phyloP scores from a whole-genome alignment of 2,329 filamentous ascomycete genomes.

The Ustilaginoidea virens region DNA sequence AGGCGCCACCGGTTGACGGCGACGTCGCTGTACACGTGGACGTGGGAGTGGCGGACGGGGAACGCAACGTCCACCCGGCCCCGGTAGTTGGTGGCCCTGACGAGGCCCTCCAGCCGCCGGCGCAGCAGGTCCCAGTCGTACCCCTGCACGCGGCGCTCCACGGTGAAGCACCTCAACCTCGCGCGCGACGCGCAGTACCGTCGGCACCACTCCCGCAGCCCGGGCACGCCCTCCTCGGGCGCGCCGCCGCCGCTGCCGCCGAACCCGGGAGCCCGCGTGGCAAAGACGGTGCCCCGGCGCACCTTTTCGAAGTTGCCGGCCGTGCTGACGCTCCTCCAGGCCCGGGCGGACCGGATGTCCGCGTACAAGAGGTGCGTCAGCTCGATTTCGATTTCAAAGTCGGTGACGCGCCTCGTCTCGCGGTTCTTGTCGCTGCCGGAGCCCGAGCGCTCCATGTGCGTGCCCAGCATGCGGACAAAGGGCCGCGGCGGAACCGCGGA shows the following conservation, averaged over 20 bases:
- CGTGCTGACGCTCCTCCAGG: constrained; percentile 30
- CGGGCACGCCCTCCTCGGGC: constrained; percentile 16
- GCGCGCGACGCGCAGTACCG: constrained; percentile 45
- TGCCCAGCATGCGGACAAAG: constrained; percentile 35
- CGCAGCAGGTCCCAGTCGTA: constrained; percentile 42
- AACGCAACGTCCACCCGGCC: constrained; percentile 45
- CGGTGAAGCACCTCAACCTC: constrained; percentile 38
- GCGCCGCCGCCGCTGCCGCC: constrained; percentile 12
- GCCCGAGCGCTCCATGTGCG: constrained; percentile 20
- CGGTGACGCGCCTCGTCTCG: constrained; percentile 34
- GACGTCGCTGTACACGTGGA: constrained; percentile 50
- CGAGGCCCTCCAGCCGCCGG: constrained; percentile 35
- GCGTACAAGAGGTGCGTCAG: constrained; percentile 41
- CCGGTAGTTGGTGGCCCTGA: constrained; percentile 51
- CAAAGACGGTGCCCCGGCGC: constrained; percentile 47
- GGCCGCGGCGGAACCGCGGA: constrained; percentile 35
- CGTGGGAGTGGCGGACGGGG: constrained; percentile 35
- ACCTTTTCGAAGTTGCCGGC: constrained; percentile 44
- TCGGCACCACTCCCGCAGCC: constrained; percentile 48
- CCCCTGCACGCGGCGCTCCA: constrained; percentile 38
- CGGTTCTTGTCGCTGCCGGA: constrained; percentile 17
- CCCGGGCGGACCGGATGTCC: constrained; percentile 21
- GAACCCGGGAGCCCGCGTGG: constrained; percentile 32
- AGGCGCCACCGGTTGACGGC: constrained; percentile 49
- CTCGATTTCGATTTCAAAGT: constrained; percentile 45